These are phyloP conservation scores for Dryadomyces quercus-mongolicae DNA, from an alignment of 2,329 filamentous ascomycete genomes.

Conservation along the genomic window DNA sequence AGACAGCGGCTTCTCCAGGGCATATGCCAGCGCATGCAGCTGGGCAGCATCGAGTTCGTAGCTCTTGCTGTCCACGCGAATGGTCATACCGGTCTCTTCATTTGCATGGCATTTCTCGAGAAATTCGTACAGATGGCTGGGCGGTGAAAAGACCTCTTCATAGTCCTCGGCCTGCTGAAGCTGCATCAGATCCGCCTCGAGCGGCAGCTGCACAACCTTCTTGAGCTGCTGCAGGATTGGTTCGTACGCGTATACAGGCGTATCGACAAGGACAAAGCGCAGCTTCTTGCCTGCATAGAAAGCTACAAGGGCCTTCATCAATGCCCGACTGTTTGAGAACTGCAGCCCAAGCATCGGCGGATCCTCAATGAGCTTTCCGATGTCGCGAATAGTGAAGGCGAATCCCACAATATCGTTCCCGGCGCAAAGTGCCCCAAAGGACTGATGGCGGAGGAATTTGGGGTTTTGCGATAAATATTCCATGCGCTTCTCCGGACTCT, in stretches of 20 bases:
- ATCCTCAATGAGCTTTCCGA: constrained; percentile 26
- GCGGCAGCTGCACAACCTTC: constrained; percentile 38
- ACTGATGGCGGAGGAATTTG: constrained; percentile 43
- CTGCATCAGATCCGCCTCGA: constrained; percentile 39
- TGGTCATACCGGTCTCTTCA: not conserved
- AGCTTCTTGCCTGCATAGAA: constrained; percentile 23
- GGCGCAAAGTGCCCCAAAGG: constrained; percentile 48
- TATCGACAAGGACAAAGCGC: constrained; percentile 47
- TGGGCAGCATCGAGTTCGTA: constrained; percentile 1
- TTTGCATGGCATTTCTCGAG: not conserved
- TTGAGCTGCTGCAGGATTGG: constrained; percentile 52
- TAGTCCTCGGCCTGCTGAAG: not conserved
- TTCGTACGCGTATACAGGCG: constrained; percentile 56
- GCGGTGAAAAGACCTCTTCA: not conserved
- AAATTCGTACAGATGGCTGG: not conserved
- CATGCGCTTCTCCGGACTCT: constrained; percentile 9
- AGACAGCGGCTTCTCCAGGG: constrained; percentile 40
- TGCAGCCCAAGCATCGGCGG: constrained; percentile 37
- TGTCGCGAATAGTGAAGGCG: constrained; percentile 40
- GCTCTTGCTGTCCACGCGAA: not conserved
- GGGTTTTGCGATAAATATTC: constrained; percentile 33
- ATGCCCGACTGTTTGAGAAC: constrained; percentile 31
- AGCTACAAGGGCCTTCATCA: constrained; percentile 32
- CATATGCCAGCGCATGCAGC: constrained; percentile 12
- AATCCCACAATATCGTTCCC: constrained; percentile 43